Evolutionary conservation across 1,139 yeast genomes (phyloP), one percentile per base, ranked within the genome.

Genomic region (Sugiyamaella neomexicana): DNA sequence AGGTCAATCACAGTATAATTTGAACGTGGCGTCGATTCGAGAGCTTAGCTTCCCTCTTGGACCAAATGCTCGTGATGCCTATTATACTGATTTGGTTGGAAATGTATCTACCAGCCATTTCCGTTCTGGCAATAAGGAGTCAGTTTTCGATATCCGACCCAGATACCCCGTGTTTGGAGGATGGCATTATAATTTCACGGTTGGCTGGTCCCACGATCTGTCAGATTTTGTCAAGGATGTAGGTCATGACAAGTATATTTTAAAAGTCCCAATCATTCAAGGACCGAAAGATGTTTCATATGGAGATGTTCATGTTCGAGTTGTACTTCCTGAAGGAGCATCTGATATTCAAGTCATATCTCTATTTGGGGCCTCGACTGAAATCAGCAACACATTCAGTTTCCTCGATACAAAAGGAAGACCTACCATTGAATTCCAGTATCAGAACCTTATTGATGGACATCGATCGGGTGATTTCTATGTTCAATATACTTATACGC

Each of bases 161-260:
- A 80, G 99, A 68, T 93, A 78, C 75, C 99, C 99, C 10, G 67
- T 93, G 7, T 88, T 89, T 72, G 99, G 99, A 49, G 95, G 91
- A 41, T 93, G 99, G 99, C 81, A 85, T 65, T 93, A 90, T 73
- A 90, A 93, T 72, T 93, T 89, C 75, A 93, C 99, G 17, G 74
- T 93, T 65, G 98, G 98, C 6, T 95, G 97, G 97, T 81, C 85
- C 55, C 80, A 82, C 60, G 74, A 77, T 40, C 72, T 90, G 46
- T 67, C 74, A 27, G 73, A 80, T 49, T 83, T 78, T 63, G 75
- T 89, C 55, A 68, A 69, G 58, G 62, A 74, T 12, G 62, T 69
- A 20, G 70, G 67, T 13, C 68, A 69, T n/a, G 85, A 83, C 58
- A 77, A 79, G 47, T 89, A 82, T 67, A 69, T 87, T 37, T 73